Base-by-base conservation (phyloP, 2,329 filamentous ascomycete species). In the Trichoderma polysporum region DNA sequence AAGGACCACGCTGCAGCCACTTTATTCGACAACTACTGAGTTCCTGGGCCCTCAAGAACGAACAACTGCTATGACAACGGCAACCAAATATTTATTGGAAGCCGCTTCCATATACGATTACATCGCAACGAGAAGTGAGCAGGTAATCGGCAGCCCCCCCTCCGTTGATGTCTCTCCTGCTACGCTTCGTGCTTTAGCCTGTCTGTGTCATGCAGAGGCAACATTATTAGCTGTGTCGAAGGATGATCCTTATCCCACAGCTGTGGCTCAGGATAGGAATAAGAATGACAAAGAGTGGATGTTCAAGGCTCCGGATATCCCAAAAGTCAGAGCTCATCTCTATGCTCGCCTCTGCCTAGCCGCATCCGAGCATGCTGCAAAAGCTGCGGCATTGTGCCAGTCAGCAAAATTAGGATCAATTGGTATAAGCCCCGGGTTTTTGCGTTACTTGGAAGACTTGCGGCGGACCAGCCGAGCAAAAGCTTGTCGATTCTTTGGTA, bases 231-330 rank as follows among this genome's bases (percentile, higher is more conserved):
- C 93, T 0, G 93, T 98, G 0, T 78, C 97, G 58, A 98, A 98
- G 73, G 94, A 98, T 75, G 95, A 99, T 74, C 93, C 94, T 0
- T 98, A 97, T 74, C 91, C 94, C 1, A 89, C 91, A 1, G 86
- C 90, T 7, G 90, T 97, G 2, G 88, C 93, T 0, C 92, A 97
- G 73, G 88, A 90, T 66, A 86, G 94, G 56, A 96, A 97, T 75
- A 87, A 90, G 62, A 88, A 90, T 71, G 93, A 94, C 77, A 93
- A 87, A 69, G 94, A 98, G 71, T 99, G 94, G 94, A 98, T 98
- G 93, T 96, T 95, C 77, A 92, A 91, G 73, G 87, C 93, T 0
- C 93, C 94, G 0, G 88, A 93, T 59, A 92, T 97, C 57, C 91
- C 93, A 33, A 94, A 94, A 75, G 93, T 97, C 19, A 89, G 94